phyloP scores from a whole-genome alignment of 2,329 filamentous ascomycete genomes.

The Calonectria pseudoreteaudii region DNA sequence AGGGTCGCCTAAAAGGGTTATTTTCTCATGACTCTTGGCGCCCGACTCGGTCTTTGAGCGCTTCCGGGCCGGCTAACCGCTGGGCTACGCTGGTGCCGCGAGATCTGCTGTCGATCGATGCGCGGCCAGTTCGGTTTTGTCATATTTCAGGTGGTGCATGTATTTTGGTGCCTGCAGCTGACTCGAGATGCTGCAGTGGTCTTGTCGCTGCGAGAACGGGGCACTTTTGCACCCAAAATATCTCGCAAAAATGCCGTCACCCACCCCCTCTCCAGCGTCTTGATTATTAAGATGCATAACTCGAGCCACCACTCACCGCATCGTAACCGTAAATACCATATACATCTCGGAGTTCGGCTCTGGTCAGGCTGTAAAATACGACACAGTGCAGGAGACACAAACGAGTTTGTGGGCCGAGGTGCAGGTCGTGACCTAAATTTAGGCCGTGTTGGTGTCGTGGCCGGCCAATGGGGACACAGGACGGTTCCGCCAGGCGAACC shows the following conservation, averaged over 20 bases:
- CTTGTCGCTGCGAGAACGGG: neutral
- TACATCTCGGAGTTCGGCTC: neutral
- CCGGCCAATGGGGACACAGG: neutral
- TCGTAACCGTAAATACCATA: neutral
- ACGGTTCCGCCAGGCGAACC: neutral
- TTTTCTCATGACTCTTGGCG: neutral
- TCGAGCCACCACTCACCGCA: neutral
- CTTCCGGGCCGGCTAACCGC: neutral
- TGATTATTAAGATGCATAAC: neutral
- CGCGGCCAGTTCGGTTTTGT: neutral
- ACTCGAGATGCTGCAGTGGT: neutral
- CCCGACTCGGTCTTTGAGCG: neutral
- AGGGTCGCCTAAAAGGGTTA: neutral
- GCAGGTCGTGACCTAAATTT: slow-evolving; percentile 1
- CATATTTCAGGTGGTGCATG: neutral
- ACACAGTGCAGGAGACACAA: neutral
- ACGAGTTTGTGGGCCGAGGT: neutral
- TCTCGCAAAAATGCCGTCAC: neutral
- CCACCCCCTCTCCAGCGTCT: neutral
- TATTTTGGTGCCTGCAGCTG: neutral
- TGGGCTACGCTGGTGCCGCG: neutral
- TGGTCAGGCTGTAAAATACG: neutral
- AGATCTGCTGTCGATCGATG: slow-evolving; percentile 3
- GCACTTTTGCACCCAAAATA: neutral
- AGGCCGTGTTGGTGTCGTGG: neutral